These are phyloP conservation scores for Brassica incana DNA, from an alignment of 345 rosid genomes.

Conservation along the genomic window DNA sequence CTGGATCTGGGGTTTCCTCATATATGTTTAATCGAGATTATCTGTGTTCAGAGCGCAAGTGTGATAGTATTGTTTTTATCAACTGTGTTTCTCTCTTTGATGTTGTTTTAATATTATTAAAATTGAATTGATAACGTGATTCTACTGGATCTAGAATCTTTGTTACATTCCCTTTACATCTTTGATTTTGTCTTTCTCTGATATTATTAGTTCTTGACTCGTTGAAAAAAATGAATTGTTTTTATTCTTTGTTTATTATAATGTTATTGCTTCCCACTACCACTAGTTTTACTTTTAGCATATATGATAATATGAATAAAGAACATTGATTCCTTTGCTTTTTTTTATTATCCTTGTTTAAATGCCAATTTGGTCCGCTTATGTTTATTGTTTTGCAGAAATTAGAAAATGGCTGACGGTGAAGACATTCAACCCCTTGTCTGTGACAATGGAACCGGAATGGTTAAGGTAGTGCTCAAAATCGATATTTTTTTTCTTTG, in stretches of 20 bases:
- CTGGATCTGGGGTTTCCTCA: constrained; percentile 1
- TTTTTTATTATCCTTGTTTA: neutral
- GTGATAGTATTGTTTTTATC: neutral
- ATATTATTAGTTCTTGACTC: neutral
- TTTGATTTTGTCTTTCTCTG: constrained; percentile 12
- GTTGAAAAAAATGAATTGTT: neutral
- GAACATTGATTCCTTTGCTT: neutral
- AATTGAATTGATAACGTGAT: constrained; percentile 2
- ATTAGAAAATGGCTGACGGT: constrained; percentile 34
- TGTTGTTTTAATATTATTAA: constrained; percentile 1
- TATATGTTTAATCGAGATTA: neutral
- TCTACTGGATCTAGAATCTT: constrained; percentile 20
- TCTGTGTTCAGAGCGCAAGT: neutral
- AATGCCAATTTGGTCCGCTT: neutral
- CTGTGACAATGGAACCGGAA: constrained; percentile 86
- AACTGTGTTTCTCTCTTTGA: neutral
- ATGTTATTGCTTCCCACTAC: neutral
- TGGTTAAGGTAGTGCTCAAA: constrained; percentile 61
- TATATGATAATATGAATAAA: neutral
- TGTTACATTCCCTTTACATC: constrained; percentile 3
- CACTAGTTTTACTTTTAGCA: neutral
- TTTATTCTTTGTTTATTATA: neutral
- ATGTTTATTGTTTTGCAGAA: constrained; percentile 6
- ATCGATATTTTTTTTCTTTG: neutral
- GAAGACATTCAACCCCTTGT: constrained; percentile 41